Conservation (phyloP, 2,329 filamentous ascomycete genomes). For the Metarhizium humberi region DNA sequence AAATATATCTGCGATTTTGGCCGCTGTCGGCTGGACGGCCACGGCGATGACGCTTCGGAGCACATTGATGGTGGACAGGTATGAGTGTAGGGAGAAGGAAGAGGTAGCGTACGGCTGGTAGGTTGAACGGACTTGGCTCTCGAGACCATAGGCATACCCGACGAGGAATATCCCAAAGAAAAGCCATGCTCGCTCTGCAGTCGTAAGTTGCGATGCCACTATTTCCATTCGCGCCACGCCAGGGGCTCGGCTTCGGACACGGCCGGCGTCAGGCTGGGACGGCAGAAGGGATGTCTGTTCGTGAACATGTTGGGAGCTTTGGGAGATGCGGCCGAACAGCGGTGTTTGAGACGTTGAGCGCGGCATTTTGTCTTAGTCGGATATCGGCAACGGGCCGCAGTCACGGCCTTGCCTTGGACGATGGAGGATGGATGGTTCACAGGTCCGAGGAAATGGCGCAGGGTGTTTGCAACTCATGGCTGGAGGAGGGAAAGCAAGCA, state of each 20-base stretch:
- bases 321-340: background rate
- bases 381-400: background rate
- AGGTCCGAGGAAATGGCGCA: background rate
- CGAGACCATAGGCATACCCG: conserved; percentile 50
- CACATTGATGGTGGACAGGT: conserved; percentile 49
- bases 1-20: conserved; percentile 55
- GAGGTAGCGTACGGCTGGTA: conserved; percentile 48
- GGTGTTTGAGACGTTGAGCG: background rate
- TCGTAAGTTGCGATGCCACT: conserved; percentile 35
- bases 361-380: background rate
- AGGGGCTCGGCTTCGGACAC: conserved; percentile 6
- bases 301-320: background rate
- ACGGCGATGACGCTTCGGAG: conserved; percentile 50
- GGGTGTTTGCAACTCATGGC: background rate
- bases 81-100: conserved; percentile 41
- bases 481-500: background rate
- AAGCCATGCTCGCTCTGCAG: conserved; percentile 37
- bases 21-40: conserved; percentile 47
- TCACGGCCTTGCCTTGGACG: no score
- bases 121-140: conserved; percentile 39
- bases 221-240: conserved; percentile 45
- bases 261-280: background rate
- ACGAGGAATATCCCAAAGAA: conserved; percentile 50
- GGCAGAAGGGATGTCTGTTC: conserved; percentile 1
- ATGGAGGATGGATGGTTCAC: background rate